These are phyloP conservation scores for Xylariales sp. DNA, from an alignment of 2,329 filamentous ascomycete species.

Conservation along the genomic window DNA sequence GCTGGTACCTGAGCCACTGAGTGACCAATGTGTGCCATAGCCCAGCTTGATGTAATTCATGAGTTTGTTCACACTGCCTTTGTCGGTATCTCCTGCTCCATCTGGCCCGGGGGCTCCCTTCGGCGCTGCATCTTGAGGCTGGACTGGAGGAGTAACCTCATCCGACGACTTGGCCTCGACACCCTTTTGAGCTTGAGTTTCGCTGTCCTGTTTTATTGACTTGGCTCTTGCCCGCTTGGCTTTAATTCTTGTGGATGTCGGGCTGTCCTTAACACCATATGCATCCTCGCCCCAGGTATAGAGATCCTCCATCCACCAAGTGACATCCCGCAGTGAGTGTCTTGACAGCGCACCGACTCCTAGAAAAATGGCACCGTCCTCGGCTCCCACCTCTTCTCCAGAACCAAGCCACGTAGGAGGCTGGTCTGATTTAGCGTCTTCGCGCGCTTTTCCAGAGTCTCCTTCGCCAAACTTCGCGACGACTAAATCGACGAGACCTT, in stretches of 20 bases:
- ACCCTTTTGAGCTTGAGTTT: constrained; percentile 5
- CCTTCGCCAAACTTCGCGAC: constrained; percentile 74
- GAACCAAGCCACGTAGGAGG: constrained; percentile 67
- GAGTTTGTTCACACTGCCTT: constrained; percentile 47
- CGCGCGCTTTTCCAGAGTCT: constrained; percentile 17
- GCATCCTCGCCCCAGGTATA: constrained; percentile 80
- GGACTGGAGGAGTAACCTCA: too few relatives aligned
- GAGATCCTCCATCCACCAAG: constrained; percentile 84
- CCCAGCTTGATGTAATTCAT: constrained; percentile 63
- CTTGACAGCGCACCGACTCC: constrained; percentile 71
- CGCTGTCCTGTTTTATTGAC: constrained; percentile 9
- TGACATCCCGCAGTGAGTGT: constrained; percentile 66
- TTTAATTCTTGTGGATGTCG: constrained; percentile 57
- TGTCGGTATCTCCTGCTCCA: constrained; percentile 20
- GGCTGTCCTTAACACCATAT: constrained; percentile 80
- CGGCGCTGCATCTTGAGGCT: constrained; percentile 7
- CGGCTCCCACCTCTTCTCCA: constrained; percentile 60
- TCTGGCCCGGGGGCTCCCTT: constrained; percentile 6
- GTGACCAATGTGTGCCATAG: constrained; percentile 63
- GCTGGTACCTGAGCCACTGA: constrained; percentile 26
- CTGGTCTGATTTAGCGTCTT: constrained; percentile 19
- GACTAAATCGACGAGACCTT: constrained; percentile 82
- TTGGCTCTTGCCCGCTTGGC: constrained; percentile 34
- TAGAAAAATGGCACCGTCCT: constrained; percentile 84
- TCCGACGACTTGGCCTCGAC: constrained; percentile 6